Evolutionary conservation across 169 alveolate genomes (phyloP).

Genomic region (Eimeria acervulina): DNA sequence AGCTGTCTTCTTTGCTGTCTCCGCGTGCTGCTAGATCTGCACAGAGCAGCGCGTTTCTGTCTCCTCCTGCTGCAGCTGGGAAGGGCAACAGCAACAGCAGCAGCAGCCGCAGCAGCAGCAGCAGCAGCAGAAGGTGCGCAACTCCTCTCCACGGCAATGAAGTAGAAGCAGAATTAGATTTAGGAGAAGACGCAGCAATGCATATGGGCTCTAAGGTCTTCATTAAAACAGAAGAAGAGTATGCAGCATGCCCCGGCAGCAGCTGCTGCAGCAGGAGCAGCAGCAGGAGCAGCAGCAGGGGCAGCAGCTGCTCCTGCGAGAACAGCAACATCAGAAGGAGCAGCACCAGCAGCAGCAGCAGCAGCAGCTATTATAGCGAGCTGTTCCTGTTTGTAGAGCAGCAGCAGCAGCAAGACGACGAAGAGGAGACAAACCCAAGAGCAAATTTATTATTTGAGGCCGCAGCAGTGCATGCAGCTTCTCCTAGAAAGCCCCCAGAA

Average conservation of each 20-base stretch:
- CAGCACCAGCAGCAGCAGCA: conserved; percentile 35
- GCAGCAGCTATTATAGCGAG: neutral
- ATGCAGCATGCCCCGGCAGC: neutral
- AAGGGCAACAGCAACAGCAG: neutral
- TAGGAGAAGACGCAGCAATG: neutral
- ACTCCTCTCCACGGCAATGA: neutral
- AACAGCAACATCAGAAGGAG: neutral
- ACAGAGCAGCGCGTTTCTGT: neutral
- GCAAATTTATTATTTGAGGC: neutral
- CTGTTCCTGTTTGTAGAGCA: no score
- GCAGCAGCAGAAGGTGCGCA: neutral
- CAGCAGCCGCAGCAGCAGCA: conserved; percentile 7
- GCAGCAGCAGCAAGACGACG: neutral
- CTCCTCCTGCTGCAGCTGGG: neutral
- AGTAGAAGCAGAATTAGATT: neutral
- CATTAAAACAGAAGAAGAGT: neutral
- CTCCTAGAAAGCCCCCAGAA: neutral
- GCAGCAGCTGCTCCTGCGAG: neutral
- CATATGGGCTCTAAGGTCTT: neutral
- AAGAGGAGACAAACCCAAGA: no score
- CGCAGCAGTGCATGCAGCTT: neutral
- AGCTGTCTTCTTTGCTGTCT: neutral
- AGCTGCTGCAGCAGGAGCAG: neutral
- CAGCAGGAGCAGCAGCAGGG: conserved; percentile 23
- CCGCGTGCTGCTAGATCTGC: neutral